Evolutionary conservation across 1,284 basidiomycete species (phyloP).

Genomic region (Schizophyllum amplum): DNA sequence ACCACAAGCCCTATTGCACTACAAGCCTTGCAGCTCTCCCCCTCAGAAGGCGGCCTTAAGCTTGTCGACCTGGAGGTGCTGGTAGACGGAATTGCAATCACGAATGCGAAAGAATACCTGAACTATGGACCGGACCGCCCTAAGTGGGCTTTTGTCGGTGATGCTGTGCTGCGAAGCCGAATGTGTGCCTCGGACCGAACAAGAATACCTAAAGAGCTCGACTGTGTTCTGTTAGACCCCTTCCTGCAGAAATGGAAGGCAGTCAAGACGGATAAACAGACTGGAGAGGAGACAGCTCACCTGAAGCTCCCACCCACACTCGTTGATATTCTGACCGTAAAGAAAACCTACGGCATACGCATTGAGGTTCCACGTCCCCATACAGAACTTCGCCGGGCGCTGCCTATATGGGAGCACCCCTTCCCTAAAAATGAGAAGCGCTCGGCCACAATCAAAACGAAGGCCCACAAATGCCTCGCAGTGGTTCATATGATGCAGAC

Average conservation of each 20-base stretch:
- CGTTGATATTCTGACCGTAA: slow-evolving; percentile 3
- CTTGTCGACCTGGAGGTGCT: slow-evolving; percentile 12
- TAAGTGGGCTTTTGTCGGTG: slow-evolving; percentile 11
- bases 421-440: not conserved
- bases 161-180: slow-evolving; percentile 8
- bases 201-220: slow-evolving; percentile 4
- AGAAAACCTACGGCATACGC: slow-evolving; percentile 4
- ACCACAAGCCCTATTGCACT: slow-evolving; percentile 5
- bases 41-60: slow-evolving; percentile 9
- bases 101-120: slow-evolving; percentile 11
- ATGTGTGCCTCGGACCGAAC: not conserved
- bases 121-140: slow-evolving; percentile 5
- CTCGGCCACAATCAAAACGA: not conserved
- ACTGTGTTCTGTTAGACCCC: slow-evolving; percentile 1
- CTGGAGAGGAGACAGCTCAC: not conserved
- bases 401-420: not conserved
- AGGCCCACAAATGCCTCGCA: not conserved
- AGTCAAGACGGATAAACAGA: no score
- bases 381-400: not conserved
- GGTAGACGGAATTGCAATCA: slow-evolving; percentile 14
- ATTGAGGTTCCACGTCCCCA: slow-evolving; percentile 6
- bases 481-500: not conserved
- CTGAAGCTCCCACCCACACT: slow-evolving; percentile 2
- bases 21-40: slow-evolving; percentile 7
- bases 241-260: slow-evolving; percentile 11